These are phyloP conservation scores for Aspergillus eucalypticola DNA, from an alignment of 2,329 filamentous ascomycete species.

Conservation along the genomic window DNA sequence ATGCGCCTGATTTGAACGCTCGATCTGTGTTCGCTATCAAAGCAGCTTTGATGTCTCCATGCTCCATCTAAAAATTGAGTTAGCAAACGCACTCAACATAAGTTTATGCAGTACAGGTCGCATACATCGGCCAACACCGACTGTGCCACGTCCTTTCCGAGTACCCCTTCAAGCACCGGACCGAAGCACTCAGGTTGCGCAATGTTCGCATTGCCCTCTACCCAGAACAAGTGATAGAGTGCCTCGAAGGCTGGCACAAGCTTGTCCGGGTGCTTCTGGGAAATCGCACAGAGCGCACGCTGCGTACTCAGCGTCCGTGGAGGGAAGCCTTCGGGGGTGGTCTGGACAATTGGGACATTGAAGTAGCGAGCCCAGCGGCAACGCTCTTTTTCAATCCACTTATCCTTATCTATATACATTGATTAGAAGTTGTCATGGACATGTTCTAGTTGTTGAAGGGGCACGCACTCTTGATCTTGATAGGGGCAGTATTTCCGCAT, in stretches of 20 bases:
- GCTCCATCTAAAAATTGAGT: constrained; percentile 21
- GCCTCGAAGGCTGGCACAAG: constrained; percentile 47
- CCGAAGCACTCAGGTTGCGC: constrained; percentile 47
- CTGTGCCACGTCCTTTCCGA: constrained; percentile 49
- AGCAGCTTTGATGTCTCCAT: constrained; percentile 48
- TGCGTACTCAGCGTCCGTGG: constrained; percentile 53
- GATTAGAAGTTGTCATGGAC: not conserved
- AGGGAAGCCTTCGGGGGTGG: constrained; percentile 54
- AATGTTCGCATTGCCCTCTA: constrained; percentile 47
- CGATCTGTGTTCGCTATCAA: constrained; percentile 53
- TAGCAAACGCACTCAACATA: not conserved
- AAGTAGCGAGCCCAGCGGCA: constrained; percentile 56
- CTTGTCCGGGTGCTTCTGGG: constrained; percentile 42
- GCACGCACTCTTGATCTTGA: constrained; percentile 53
- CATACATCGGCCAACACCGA: constrained; percentile 46
- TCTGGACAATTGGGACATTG: constrained; percentile 53
- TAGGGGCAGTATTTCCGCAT: constrained; percentile 56
- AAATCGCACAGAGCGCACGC: constrained; percentile 54
- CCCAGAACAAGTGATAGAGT: constrained; percentile 56
- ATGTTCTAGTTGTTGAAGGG: not conserved
- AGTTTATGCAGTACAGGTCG: not conserved
- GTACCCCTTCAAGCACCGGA: constrained; percentile 45
- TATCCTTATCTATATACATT: constrained; percentile 55
- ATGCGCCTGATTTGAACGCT: constrained; percentile 57
- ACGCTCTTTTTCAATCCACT: constrained; percentile 58